phyloP scores from a whole-genome alignment of 2,329 filamentous ascomycete species.

The Sporothrix brunneoviolacea region DNA sequence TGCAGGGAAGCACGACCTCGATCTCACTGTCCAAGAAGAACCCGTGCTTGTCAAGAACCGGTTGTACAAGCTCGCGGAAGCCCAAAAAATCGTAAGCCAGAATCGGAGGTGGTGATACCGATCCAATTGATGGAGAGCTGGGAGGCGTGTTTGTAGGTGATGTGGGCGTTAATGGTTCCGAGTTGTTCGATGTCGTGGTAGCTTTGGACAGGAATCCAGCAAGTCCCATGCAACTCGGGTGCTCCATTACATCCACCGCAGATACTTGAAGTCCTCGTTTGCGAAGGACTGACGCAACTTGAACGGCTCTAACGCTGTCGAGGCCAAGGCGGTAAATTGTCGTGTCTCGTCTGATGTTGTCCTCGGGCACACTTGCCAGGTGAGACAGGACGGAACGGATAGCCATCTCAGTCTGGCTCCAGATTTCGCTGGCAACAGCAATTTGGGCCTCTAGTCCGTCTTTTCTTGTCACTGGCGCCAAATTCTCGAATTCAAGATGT shows the following conservation, averaged over 20 bases:
- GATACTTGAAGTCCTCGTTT: conserved; percentile 51
- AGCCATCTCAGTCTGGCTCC: conserved; percentile 43
- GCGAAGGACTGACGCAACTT: conserved; percentile 64
- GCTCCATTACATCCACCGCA: conserved; percentile 68
- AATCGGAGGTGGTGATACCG: neutral
- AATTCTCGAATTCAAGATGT: neutral
- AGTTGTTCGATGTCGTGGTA: neutral
- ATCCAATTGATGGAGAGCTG: neutral
- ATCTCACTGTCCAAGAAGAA: conserved; percentile 27
- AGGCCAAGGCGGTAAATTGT: conserved; percentile 85
- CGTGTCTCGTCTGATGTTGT: conserved; percentile 50
- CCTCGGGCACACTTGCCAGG: conserved; percentile 46
- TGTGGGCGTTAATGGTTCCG: neutral
- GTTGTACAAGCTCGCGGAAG: conserved; percentile 28
- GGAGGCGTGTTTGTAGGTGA: neutral
- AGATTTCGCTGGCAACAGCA: conserved; percentile 25
- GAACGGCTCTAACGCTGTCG: conserved; percentile 82
- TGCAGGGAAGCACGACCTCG: conserved; percentile 66
- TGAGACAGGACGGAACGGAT: conserved; percentile 52
- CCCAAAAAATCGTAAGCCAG: conserved; percentile 29
- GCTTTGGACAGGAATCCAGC: conserved; percentile 3
- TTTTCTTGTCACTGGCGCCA: neutral
- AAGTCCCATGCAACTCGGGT: conserved; percentile 34
- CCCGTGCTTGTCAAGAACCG: conserved; percentile 22
- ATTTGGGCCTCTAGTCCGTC: neutral